Base-by-base conservation (phyloP, 495 filamentous ascomycete genomes). In the Margaritispora aquatica region DNA sequence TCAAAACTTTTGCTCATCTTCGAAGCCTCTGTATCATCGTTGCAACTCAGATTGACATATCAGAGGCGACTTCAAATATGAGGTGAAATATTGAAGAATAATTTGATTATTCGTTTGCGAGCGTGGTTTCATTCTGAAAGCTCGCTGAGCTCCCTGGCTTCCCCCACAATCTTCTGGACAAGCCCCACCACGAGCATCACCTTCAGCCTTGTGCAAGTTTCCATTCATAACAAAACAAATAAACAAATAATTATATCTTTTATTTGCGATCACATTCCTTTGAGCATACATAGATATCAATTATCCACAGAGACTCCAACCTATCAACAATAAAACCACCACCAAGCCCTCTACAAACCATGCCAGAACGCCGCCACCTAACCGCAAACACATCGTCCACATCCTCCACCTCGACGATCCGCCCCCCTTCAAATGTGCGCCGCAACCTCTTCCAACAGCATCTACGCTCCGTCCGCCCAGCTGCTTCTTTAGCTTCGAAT, bases 381-480 rank as follows among this genome's bases (percentile, higher is more conserved):
- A 29, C 51, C 7, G 15, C 38, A n/a, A 44, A 51, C 31, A 26
- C 55, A 2, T 34, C 50, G 2, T 15, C 56, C 10, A 54, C 50
- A 26, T 36, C 60, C 19, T 44, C 38, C 0, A 51, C 22, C 36
- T 57, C 61, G 4, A 31, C 46, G 23, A 55, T 31, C 49, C 46
- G 31, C 13, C 60, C 56, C 22, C 52, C 63, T 22, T 56, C 69
- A 57, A 63, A 58, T 60, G 62, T 63, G 36, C 84, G 88, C 50
- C 87, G 88, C 58, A 90, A 88, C 66, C 80, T 91, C 24, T 92
- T 92, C 75, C 83, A 86, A 36, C 80, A 82, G 65, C 81, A 87
- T 47, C 80, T 89, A 19, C 38, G 38, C 24, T 84, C 81, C 62
- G 81, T 86, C 44, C 85, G 87, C 0, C 84, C 86, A 21, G 84